These are phyloP conservation scores for Vicia villosa DNA, from an alignment of 306 rosid species.

Conservation along the genomic window DNA sequence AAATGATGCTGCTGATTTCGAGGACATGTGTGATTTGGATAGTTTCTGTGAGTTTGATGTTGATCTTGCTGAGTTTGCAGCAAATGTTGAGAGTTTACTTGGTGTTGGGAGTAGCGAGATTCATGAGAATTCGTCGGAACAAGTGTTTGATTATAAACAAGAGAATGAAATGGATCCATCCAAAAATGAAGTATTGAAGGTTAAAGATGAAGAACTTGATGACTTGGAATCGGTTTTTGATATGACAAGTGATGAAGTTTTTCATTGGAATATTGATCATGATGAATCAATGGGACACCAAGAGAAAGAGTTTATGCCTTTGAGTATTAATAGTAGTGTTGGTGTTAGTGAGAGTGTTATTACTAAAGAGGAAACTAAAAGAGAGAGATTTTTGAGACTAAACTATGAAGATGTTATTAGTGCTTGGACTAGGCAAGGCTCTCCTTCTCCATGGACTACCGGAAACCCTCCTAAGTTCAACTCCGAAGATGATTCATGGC, in stretches of 20 bases:
- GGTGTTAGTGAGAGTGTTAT: background rate
- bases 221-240: constrained; percentile 49
- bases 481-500: constrained; percentile 54
- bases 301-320: constrained; percentile 37
- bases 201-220: constrained; percentile 60
- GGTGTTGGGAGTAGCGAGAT: constrained; percentile 39
- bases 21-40: constrained; percentile 40
- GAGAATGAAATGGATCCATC: constrained; percentile 31
- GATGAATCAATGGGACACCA: background rate
- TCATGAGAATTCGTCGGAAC: constrained; percentile 38
- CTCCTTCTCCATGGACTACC: constrained; percentile 67
- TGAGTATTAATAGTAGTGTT: background rate
- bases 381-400: constrained; percentile 59
- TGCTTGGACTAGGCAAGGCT: constrained; percentile 73
- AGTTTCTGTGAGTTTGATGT: constrained; percentile 63
- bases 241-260: constrained; percentile 37
- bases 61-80: constrained; percentile 84
- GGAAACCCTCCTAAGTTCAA: constrained; percentile 61
- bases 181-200: constrained; percentile 40
- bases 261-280: constrained; percentile 46
- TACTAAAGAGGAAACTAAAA: constrained; percentile 32
- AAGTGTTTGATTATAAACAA: constrained; percentile 36
- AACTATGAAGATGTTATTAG: constrained; percentile 74
- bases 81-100: constrained; percentile 78
- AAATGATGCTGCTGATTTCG: constrained; percentile 26